A percentile compares a stretch with the other conserved stretches of the same genome.
phyloP scores from a whole-genome alignment of 768 basidiomycete genomes.

The Tylopilus cervinicoccineus region DNA sequence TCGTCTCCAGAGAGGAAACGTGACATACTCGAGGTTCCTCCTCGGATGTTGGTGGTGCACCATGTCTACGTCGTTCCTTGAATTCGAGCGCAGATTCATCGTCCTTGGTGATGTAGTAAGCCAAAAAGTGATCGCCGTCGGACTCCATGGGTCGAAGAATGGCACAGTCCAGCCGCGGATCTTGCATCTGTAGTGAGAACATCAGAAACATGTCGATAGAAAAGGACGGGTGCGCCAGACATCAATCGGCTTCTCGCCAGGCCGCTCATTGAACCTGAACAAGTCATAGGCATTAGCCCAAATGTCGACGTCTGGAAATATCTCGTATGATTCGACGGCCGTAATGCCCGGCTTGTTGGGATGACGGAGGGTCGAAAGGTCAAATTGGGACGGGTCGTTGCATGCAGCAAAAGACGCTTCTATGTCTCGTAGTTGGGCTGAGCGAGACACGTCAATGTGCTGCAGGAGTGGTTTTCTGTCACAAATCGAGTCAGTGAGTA shows the following conservation, averaged over 20 bases:
- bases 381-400: conserved; percentile 52
- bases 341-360: conserved; percentile 74
- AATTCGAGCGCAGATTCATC: conserved; percentile 65
- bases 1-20: neutral
- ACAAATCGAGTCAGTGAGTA: neutral
- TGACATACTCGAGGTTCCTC: conserved; percentile 53
- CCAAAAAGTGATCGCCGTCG: conserved; percentile 83
- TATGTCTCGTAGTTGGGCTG: conserved; percentile 73
- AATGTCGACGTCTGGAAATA: conserved; percentile 79
- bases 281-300: conserved; percentile 91
- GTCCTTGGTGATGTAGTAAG: conserved; percentile 77
- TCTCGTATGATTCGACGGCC: conserved; percentile 77
- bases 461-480: conserved; percentile 47
- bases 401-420: conserved; percentile 67
- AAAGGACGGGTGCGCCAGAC: conserved; percentile 36
- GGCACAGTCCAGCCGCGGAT: conserved; percentile 80
- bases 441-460: conserved; percentile 66
- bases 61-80: conserved; percentile 50
- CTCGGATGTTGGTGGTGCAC: conserved; percentile 43
- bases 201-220: neutral
- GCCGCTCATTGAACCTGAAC: conserved; percentile 79
- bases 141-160: conserved; percentile 85
- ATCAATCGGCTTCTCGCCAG: conserved; percentile 71
- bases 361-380: conserved; percentile 59
- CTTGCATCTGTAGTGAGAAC: conserved; percentile 48